phyloP scores from a whole-genome alignment of 2,329 filamentous ascomycete species.

The Colletotrichum scovillei region DNA sequence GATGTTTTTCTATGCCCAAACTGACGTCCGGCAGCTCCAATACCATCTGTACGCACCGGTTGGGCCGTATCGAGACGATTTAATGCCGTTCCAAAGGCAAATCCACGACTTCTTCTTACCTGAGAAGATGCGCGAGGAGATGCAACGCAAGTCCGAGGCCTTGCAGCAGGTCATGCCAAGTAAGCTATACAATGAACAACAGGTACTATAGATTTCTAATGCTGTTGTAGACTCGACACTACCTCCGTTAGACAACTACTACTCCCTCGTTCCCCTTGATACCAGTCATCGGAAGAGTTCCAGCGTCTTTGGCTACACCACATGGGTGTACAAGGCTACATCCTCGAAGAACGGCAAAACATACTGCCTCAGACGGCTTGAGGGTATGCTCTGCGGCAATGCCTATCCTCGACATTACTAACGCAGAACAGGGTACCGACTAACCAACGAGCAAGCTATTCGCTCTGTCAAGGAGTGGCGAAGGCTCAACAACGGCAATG shows the following conservation, averaged over 20 bases:
- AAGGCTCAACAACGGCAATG: conserved; percentile 80
- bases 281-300: conserved; percentile 82
- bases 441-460: conserved; percentile 91
- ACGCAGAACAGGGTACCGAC: conserved; percentile 72
- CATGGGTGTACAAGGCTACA: conserved; percentile 95
- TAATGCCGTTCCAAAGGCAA: conserved; percentile 86
- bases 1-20: neutral
- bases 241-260: conserved; percentile 86
- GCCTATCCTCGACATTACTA: conserved; percentile 31
- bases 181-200: conserved; percentile 49
- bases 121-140: conserved; percentile 85
- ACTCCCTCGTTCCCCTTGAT: conserved; percentile 91
- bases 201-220: neutral
- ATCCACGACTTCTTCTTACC: conserved; percentile 93
- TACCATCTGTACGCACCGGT: conserved; percentile 94
- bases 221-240: conserved; percentile 65
- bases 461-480: conserved; percentile 91
- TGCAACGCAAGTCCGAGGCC: conserved; percentile 90
- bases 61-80: conserved; percentile 83
- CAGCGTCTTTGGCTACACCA: conserved; percentile 85
- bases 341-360: conserved; percentile 88
- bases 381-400: conserved; percentile 62
- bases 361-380: conserved; percentile 88
- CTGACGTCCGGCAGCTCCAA: conserved; percentile 68
- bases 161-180: conserved; percentile 86